Evolutionary conservation across 305 asterid species (phyloP).

Genomic region (Fraxinus nigra): DNA sequence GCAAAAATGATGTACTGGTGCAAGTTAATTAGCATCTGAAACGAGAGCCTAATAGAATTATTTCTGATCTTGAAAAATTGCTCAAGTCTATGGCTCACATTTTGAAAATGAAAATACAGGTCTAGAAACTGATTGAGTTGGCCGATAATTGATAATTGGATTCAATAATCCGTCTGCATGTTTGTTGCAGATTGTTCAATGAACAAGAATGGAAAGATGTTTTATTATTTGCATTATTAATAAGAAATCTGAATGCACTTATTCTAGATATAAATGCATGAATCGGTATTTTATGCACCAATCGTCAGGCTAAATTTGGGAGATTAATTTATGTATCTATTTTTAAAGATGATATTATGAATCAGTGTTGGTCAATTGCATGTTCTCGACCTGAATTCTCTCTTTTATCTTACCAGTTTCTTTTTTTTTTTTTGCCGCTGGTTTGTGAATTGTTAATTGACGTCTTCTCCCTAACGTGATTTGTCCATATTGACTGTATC

Average conservation of each 20-base stretch:
- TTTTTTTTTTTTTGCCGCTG: not conserved
- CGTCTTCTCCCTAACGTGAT: not conserved
- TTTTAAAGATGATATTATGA: not conserved
- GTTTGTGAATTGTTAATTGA: not conserved
- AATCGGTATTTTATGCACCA: not conserved
- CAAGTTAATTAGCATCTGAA: not conserved
- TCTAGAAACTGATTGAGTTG: not conserved
- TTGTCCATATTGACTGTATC: conserved; percentile 4
- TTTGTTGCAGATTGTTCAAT: not conserved
- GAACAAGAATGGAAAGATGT: not conserved
- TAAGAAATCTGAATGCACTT: not conserved
- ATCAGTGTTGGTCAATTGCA: not conserved
- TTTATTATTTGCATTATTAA: not conserved
- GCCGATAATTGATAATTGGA: not conserved
- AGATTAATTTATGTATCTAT: not conserved
- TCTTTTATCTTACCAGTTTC: not conserved
- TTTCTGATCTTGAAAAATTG: not conserved
- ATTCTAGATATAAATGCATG: not conserved
- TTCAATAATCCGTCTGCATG: not conserved
- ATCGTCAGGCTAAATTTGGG: not conserved
- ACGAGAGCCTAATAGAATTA: not conserved
- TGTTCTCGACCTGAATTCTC: not conserved
- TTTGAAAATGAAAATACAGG: not conserved
- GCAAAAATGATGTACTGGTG: not conserved
- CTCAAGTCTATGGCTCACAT: not conserved